Evolutionary conservation across 495 filamentous ascomycete genomes (phyloP).

Genomic region (Paragyromitra xinjiangensis): DNA sequence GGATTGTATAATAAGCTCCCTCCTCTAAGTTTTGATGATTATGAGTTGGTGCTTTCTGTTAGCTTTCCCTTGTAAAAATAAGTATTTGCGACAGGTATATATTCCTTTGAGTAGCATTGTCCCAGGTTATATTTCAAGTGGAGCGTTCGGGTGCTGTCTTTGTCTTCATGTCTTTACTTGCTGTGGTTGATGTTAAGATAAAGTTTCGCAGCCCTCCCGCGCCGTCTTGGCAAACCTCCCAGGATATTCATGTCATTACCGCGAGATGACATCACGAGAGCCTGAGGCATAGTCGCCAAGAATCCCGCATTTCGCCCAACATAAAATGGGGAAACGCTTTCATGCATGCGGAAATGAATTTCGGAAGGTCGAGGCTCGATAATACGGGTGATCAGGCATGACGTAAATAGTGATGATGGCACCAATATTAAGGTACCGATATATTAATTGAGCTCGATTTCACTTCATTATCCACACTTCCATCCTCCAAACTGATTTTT

Average conservation of each 20-base stretch:
- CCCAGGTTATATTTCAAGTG: not conserved
- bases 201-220: slow-evolving; percentile 3
- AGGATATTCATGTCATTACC: slow-evolving; percentile 3
- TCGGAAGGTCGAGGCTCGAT: not conserved
- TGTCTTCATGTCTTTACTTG: not conserved
- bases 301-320: not conserved
- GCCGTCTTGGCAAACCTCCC: slow-evolving; percentile 16
- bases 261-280: slow-evolving; percentile 29
- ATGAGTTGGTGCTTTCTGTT: not conserved
- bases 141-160: not conserved
- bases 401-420: slow-evolving; percentile 40
- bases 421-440: no score
- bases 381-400: slow-evolving; percentile 28
- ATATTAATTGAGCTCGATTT: slow-evolving; percentile 2
- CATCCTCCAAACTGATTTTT: not conserved
- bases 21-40: not conserved
- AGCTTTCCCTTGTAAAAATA: not conserved
- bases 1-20: not conserved
- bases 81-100: not conserved
- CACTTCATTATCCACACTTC: not conserved
- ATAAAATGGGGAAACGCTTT: not conserved
- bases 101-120: not conserved
- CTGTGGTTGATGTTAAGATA: slow-evolving; percentile 20
- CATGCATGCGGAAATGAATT: not conserved
- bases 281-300: slow-evolving; percentile 24